Conservation (phyloP, 2,329 filamentous ascomycete genomes). For the Aspergillus sp. region DNA sequence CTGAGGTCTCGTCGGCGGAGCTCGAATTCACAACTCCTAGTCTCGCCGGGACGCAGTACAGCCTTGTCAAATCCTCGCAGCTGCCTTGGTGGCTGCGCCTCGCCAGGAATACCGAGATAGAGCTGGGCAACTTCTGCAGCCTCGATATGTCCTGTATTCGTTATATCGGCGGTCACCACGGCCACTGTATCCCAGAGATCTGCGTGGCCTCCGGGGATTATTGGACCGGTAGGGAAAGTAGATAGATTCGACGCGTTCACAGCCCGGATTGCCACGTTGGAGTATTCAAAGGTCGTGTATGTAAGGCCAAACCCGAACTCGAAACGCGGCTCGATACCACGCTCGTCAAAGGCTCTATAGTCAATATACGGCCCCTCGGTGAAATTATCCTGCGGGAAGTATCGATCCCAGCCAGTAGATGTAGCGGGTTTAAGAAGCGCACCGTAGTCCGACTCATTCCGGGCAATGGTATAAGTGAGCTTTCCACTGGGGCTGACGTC, state of each 20-base stretch:
- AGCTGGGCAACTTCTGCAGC: slow-evolving; percentile 58
- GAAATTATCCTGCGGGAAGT: slow-evolving; percentile 11
- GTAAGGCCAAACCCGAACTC: slow-evolving; percentile 9
- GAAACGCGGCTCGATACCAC: slow-evolving; percentile 1
- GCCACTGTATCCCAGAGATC: not conserved
- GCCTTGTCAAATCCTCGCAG: no score
- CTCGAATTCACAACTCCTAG: no score
- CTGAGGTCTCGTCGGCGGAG: no score
- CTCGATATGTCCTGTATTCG: slow-evolving; percentile 42
- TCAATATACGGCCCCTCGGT: slow-evolving; percentile 13
- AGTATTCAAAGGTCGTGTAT: slow-evolving; percentile 52
- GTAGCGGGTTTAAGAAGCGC: slow-evolving; percentile 14
- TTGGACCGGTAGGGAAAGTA: no score
- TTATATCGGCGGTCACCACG: not conserved
- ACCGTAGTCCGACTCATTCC: slow-evolving; percentile 57
- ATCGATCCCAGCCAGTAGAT: slow-evolving; percentile 11
- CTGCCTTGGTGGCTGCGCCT: no score
- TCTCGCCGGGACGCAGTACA: no score
- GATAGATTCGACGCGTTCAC: not conserved
- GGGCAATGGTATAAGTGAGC: slow-evolving; percentile 63
- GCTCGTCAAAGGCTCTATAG: slow-evolving; percentile 7
- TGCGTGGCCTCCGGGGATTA: not conserved
- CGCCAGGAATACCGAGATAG: slow-evolving; percentile 46
- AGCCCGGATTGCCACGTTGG: slow-evolving; percentile 39
- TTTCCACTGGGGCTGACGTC: slow-evolving; percentile 57